Percentiles rank a stretch among this genome's conserved stretches.
phyloP scores from a whole-genome alignment of 2,329 filamentous ascomycete species.

The Calcarisporium arbuscula region DNA sequence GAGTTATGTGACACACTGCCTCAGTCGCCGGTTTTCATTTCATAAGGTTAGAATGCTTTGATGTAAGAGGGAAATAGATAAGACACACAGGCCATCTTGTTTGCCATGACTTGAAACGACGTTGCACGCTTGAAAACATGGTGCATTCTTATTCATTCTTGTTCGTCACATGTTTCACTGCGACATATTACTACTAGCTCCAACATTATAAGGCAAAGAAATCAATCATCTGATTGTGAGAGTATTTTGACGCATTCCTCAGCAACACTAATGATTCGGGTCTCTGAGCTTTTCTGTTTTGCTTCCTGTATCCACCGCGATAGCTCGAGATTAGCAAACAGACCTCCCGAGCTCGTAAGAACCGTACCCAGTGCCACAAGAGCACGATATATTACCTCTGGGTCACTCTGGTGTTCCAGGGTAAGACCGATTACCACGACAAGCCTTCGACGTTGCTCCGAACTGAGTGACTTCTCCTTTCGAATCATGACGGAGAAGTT shows the following conservation, averaged over 20 bases:
- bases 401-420: slow-evolving; percentile 61
- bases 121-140: too few relatives aligned
- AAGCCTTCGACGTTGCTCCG: slow-evolving; percentile 33
- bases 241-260: slow-evolving; percentile 37
- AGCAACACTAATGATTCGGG: slow-evolving; percentile 39
- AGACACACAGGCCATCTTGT: too few relatives aligned
- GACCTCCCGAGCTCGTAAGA: slow-evolving; percentile 47
- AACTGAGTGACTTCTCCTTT: slow-evolving; percentile 33
- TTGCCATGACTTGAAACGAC: too few relatives aligned
- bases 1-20: too few relatives aligned
- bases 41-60: too few relatives aligned
- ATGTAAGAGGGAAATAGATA: too few relatives aligned
- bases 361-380: slow-evolving; percentile 76
- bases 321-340: slow-evolving; percentile 35
- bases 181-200: too few relatives aligned
- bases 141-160: too few relatives aligned
- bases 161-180: too few relatives aligned
- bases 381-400: slow-evolving; percentile 75
- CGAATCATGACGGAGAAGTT: slow-evolving; percentile 73
- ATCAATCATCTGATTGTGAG: slow-evolving; percentile 6
- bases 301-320: slow-evolving; percentile 35
- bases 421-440: slow-evolving; percentile 58
- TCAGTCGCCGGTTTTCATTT: too few relatives aligned
- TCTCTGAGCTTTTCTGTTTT: slow-evolving; percentile 37
- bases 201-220: too few relatives aligned